Evolutionary conservation across 305 asterid species (phyloP), one percentile per base, ranked within the genome.

Genomic region (Ruellia speciosa): DNA sequence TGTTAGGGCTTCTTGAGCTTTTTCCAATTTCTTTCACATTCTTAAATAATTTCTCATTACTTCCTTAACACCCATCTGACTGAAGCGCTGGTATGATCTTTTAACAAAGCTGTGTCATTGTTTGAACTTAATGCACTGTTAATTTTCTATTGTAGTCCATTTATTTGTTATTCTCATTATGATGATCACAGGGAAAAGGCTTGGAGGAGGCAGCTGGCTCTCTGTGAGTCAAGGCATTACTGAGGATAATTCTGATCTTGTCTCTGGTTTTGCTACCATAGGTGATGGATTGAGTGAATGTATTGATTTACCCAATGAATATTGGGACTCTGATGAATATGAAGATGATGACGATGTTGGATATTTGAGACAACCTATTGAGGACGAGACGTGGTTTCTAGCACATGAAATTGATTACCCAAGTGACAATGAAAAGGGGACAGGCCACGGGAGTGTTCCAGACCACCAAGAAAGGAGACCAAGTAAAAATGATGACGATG

Each of bases 381-480:
- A 92, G 76, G 99, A 93, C 13, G 99, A 93, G 77, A 64, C 87
- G 54, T 93, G 97, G 96, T 93, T 93, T 84, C 73, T 93, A 62
- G 99, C 96, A 3, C 96, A 93, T 72, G 99, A 93, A 80, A 79
- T 93, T 66, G 99, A 93, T 75, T 93, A 93, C 75, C 99, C 97
- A 31, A 93, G 97, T 64, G 99, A 88, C 81, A 86, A 88, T 59
- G 97, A 89, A 76, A 93, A 93, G 78, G 92, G 82, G 40, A 76
- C 89, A 39, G 94, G 81, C 18, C 90, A 84, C 64, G 89, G 87
- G 66, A 84, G 89, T 65, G 78, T 71, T 66, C 99, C 84, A 7
- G 89, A 87, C 53, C 82, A 83, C 58, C 94, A 87, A 72, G 95
- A 83, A 67, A 76, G 69, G 66, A 84, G 69, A 56, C 87, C 81